Evolutionary conservation across 352 stramenopile species (phyloP).

Genomic region (Phytophthora uliginosa): DNA sequence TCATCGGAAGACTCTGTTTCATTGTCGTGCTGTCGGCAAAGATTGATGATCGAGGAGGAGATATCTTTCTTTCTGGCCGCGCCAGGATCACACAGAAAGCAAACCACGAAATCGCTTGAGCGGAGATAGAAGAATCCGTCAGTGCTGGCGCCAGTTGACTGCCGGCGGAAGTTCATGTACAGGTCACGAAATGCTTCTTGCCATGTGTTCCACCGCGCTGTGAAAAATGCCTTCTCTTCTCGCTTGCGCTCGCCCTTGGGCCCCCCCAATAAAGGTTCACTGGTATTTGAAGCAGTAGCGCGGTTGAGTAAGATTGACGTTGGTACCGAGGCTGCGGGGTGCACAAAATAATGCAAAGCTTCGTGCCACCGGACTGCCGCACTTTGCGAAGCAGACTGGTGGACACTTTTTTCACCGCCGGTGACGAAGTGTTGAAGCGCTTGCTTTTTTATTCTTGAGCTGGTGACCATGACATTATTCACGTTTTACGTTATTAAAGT

Average conservation of each 20-base stretch:
- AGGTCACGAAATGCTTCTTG: slow-evolving; percentile 75
- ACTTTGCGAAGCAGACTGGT: slow-evolving; percentile 14
- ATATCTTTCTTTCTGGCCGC: neutral
- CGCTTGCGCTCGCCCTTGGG: slow-evolving; percentile 45
- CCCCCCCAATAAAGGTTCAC: slow-evolving; percentile 29
- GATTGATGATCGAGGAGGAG: slow-evolving; percentile 41
- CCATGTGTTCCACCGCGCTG: slow-evolving; percentile 64
- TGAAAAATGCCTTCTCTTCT: slow-evolving; percentile 74
- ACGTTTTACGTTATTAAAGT: slow-evolving; percentile 4
- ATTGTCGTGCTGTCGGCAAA: slow-evolving; percentile 47
- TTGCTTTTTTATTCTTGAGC: slow-evolving; percentile 47
- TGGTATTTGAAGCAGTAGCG: slow-evolving; percentile 36
- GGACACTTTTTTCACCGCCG: neutral
- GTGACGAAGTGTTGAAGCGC: slow-evolving; percentile 45
- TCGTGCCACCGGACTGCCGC: slow-evolving; percentile 68
- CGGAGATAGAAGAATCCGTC: slow-evolving; percentile 61
- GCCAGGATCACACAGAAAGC: slow-evolving; percentile 51
- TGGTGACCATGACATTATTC: slow-evolving; percentile 14
- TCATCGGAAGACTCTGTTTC: slow-evolving; percentile 1
- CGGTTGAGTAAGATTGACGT: slow-evolving; percentile 60
- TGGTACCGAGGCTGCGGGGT: slow-evolving; percentile 64
- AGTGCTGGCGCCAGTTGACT: neutral
- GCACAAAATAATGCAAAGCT: slow-evolving; percentile 74
- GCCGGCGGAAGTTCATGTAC: slow-evolving; percentile 70
- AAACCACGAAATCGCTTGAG: slow-evolving; percentile 71